phyloP scores from a whole-genome alignment of 2,329 filamentous ascomycete genomes.

The Penicillium sp. region DNA sequence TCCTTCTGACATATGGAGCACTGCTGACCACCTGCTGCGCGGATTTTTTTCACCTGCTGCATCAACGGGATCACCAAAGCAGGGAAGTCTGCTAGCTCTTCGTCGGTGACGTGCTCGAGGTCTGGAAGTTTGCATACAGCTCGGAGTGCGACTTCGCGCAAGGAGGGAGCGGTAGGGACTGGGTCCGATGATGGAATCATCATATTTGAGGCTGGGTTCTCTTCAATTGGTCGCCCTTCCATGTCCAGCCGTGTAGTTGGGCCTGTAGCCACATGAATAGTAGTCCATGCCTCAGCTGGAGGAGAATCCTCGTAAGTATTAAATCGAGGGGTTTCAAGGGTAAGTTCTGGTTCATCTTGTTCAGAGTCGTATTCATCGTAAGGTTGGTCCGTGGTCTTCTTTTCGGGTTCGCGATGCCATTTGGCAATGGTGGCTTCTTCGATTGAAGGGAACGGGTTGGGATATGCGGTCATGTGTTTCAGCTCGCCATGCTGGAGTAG shows the following conservation, averaged over 20 bases:
- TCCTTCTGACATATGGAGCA: conserved; percentile 44
- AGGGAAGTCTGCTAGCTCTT: conserved; percentile 37
- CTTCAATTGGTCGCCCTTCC: conserved; percentile 30
- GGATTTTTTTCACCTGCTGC: conserved; percentile 34
- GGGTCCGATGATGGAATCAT: not conserved
- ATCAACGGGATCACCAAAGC: conserved; percentile 37
- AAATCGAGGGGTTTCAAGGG: not conserved
- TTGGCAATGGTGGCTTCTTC: conserved; percentile 30
- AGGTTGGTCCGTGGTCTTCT: not conserved
- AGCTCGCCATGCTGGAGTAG: conserved; percentile 40
- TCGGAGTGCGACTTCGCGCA: conserved; percentile 46
- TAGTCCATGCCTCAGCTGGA: conserved; percentile 34
- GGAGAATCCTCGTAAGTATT: conserved; percentile 24
- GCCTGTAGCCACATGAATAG: conserved; percentile 39
- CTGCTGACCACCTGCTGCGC: conserved; percentile 36
- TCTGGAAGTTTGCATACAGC: conserved; percentile 38
- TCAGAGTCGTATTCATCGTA: not conserved
- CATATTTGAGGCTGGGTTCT: conserved; percentile 4
- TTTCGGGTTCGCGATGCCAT: conserved; percentile 29
- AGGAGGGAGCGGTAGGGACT: conserved; percentile 33
- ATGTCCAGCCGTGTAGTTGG: conserved; percentile 33
- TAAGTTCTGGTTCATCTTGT: not conserved
- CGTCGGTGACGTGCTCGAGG: conserved; percentile 37
- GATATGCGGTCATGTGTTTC: conserved; percentile 39
- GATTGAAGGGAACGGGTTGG: conserved; percentile 41